Conservation (phyloP, 75 land plant species). For the Pseudotsuga menziesii region DNA sequence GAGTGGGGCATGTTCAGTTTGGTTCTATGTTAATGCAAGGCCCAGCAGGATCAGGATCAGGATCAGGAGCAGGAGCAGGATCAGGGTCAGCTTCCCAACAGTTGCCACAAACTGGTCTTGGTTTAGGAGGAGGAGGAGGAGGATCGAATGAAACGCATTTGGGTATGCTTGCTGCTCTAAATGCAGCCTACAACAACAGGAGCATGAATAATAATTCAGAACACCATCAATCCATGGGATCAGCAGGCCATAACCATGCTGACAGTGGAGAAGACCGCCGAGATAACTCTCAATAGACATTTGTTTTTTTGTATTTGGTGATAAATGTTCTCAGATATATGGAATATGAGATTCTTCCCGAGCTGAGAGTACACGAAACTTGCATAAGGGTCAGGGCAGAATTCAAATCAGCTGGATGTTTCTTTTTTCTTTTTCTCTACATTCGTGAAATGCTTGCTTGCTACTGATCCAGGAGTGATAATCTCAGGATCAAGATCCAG, state of each 20-base stretch:
- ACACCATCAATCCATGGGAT: constrained; percentile 4
- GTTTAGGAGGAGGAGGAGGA: constrained; percentile 20
- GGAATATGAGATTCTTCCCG: neutral
- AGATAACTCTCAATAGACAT: constrained; percentile 8
- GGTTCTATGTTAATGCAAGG: constrained; percentile 35
- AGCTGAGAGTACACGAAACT: too few relatives aligned
- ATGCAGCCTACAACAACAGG: constrained; percentile 37
- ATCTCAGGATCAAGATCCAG: constrained; percentile 9
- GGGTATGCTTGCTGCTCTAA: constrained; percentile 81
- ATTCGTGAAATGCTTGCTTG: too few relatives aligned
- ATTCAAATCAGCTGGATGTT: neutral
- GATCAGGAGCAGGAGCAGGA: too few relatives aligned
- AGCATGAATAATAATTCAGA: constrained; percentile 3
- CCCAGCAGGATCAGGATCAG: constrained; percentile 12
- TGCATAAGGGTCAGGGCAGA: neutral
- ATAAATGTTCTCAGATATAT: neutral
- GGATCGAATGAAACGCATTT: constrained; percentile 42
- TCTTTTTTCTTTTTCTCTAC: too few relatives aligned
- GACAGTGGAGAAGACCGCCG: constrained; percentile 1
- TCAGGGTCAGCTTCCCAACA: constrained; percentile 22
- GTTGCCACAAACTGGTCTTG: constrained; percentile 20
- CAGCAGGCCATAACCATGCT: neutral
- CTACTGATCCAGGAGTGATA: neutral
- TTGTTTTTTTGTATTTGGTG: neutral
- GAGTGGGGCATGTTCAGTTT: constrained; percentile 35